Evolutionary conservation across 2,329 filamentous ascomycete genomes (phyloP), one percentile per base, ranked within the genome.

Genomic region (Fusarium torulosum): DNA sequence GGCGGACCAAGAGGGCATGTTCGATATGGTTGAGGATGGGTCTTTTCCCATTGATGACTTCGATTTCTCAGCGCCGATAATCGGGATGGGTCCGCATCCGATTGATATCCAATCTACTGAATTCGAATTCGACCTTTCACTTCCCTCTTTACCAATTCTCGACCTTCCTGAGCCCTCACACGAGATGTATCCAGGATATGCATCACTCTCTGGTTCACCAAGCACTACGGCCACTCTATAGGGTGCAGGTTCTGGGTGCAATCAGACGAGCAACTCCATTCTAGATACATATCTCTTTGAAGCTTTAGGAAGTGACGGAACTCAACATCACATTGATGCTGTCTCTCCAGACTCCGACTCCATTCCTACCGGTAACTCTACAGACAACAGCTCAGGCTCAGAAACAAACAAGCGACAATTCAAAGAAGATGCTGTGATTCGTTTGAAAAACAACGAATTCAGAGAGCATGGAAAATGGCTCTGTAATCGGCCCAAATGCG

Each of bases 381-480:
- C 31, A 20, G 46, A 45, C 9, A 46, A 17, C 21, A 61, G 25
- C 33, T 63, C 62, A 8, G 19, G 57, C 19, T 55, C 49, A 40
- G 53, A 44, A 17, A 47, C 52, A 20, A 13, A 19, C 37, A 35
- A 31, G 31, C 29, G 20, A 25, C 43, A 45, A 33, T 72, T 70
- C 49, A 20, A 43, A 25, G 67, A 72, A 46, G 31, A 41, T 42
- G 9, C 41, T 14, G 21, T 59, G 20, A 31, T 27, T 49, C 58
- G 65, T 59, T 40, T 72, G 53, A 29, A 25, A 67, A 53, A 63
- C 9, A 50, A 67, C 41, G 54, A 72, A 47, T 69, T 50, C 38
- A 40, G 50, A 19, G 35, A 33, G 42, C 25, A 66, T 67, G 70
- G 59, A 41, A 56, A 6, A 38, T 72, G 47, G 11, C 33, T 52